Evolutionary conservation across 169 alveolate species (phyloP).

Genomic region (Plasmodium billcollinsi): DNA sequence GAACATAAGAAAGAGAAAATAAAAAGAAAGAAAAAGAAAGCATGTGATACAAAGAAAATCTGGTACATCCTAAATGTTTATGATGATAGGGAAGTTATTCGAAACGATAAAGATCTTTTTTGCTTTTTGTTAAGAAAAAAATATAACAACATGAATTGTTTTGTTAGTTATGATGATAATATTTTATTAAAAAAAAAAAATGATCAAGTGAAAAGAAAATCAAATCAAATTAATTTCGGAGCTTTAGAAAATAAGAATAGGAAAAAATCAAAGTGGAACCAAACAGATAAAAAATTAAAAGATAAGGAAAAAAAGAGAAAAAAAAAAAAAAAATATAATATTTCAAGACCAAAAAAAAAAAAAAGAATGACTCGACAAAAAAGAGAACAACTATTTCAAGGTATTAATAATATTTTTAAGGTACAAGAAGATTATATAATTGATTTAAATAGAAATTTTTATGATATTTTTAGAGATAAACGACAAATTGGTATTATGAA

Average conservation of each 20-base stretch:
- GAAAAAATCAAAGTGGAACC: background rate
- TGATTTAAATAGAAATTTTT: conserved; percentile 13
- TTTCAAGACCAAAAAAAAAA: background rate
- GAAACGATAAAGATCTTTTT: conserved; percentile 21
- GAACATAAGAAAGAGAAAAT: background rate
- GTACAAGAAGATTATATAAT: conserved; percentile 4
- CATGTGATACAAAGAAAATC: background rate
- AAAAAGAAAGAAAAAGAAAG: background rate
- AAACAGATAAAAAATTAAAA: background rate
- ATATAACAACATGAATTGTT: background rate
- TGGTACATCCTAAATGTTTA: conserved; percentile 28
- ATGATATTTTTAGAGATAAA: background rate
- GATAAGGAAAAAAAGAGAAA: background rate
- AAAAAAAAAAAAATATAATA: background rate
- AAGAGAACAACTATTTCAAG: background rate
- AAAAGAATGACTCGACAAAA: background rate
- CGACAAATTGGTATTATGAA: background rate
- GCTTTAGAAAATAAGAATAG: conserved; percentile 2
- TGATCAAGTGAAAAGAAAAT: too few relatives aligned
- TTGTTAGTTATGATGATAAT: conserved; percentile 47
- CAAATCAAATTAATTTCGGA: background rate
- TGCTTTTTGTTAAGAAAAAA: conserved; percentile 16
- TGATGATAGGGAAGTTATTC: conserved; percentile 13
- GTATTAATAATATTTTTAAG: background rate
- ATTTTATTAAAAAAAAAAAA: conserved; percentile 16